phyloP scores from a whole-genome alignment of 495 filamentous ascomycete species.

The Mytilinidion resinicola region DNA sequence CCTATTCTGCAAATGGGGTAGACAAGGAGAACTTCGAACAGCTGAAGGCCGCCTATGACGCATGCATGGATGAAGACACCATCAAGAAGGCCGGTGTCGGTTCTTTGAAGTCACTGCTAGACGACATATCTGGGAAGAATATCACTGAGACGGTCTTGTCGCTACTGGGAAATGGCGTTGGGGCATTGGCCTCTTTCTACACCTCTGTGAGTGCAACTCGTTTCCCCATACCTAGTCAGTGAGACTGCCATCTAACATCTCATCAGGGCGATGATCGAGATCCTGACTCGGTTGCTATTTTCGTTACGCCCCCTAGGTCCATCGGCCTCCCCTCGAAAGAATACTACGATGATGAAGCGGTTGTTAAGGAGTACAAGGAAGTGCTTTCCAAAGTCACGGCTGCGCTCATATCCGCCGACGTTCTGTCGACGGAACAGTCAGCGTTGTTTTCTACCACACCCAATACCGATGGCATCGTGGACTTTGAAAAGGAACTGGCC shows the following conservation, averaged over 20 bases:
- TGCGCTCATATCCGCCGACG: neutral
- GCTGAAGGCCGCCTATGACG: conserved; percentile 55
- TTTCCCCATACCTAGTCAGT: neutral
- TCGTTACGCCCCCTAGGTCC: conserved; percentile 45
- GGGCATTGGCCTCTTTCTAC: conserved; percentile 27
- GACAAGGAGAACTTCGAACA: conserved; percentile 63
- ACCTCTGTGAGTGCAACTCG: neutral
- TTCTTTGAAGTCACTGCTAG: conserved; percentile 48
- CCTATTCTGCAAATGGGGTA: conserved; percentile 23
- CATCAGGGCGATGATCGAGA: conserved; percentile 50
- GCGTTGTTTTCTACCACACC: neutral
- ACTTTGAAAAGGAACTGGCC: conserved; percentile 57
- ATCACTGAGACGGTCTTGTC: conserved; percentile 45
- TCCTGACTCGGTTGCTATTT: conserved; percentile 56
- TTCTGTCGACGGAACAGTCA: neutral
- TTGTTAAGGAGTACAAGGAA: conserved; percentile 48
- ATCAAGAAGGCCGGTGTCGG: conserved; percentile 48
- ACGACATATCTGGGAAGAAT: conserved; percentile 32
- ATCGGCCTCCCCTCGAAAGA: conserved; percentile 60
- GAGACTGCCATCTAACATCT: conserved; percentile 16
- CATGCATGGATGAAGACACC: conserved; percentile 56
- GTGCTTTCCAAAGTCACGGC: neutral
- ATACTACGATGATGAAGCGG: conserved; percentile 54
- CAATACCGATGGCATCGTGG: conserved; percentile 37
- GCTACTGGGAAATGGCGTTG: conserved; percentile 27